Base-by-base conservation (phyloP, 805 yeast genomes). In the Ogataea allantospora region DNA sequence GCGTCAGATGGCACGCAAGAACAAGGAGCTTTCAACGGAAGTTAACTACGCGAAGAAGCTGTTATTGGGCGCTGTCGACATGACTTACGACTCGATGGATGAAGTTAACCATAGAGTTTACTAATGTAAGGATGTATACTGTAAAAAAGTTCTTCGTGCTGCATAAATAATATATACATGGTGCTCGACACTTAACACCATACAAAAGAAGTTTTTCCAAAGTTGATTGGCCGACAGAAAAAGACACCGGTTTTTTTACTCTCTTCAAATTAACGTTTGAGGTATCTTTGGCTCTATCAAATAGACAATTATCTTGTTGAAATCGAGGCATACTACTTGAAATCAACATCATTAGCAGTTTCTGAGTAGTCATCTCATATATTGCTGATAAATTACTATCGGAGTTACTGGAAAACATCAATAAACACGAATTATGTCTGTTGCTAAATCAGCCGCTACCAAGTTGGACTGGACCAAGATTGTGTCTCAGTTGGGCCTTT, bases 391-490 rank as follows among this genome's bases (percentile, higher is more conserved):
- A 27, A 26, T 20, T 21, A 24, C 27, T 13, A 20, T 29, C 40
- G 40, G 40, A 36, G 35, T 36, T 36, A 36, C 40, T 36, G 40
- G 40, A 30, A 35, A 30, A 14, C 18, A 20, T 18, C 33, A 34
- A 31, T 16, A 11, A 36, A 26, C 25, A 31, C 44, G 12, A 10
- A 54, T 43, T 54, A 51, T 53, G 35, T 43, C 54, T 33, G 57
- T 55, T 44, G 59, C 57, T 29, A 78, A 72, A 60, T 71, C 80
- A 55, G 84, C 87, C 52, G 80, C 91, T 58, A 72, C 84, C 60
- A 91, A 88, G 73, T 73, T 91, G 67, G 95, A 93, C 77, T 93
- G 98, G 97, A 80, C 93, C 60, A 83, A 83, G 71, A 80, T 93
- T 63, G 77, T 86, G 63, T 70, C 89, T 53, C 79, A 88, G 53